These are phyloP conservation scores for Lactuca sativa DNA, from an alignment of 129 eudicot genomes.

Conservation along the genomic window DNA sequence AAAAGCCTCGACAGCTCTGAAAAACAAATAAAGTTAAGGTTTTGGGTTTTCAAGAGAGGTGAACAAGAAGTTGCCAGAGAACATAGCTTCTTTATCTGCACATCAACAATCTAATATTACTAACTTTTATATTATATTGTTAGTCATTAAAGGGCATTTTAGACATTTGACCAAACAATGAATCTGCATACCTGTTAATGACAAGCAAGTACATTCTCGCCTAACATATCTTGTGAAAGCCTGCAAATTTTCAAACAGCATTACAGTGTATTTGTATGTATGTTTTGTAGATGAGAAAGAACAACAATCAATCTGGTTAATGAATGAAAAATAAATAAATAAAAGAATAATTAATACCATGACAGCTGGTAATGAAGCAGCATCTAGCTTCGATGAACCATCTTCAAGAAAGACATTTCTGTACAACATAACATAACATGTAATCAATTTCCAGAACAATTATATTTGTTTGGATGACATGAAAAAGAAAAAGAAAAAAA, in stretches of 20 bases:
- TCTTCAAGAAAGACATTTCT: slow-evolving; percentile 89
- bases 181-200: slow-evolving; percentile 65
- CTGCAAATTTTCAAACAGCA: slow-evolving; percentile 34
- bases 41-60: slow-evolving; percentile 49
- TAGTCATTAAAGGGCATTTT: background rate
- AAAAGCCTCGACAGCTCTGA: slow-evolving; percentile 1
- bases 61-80: slow-evolving; percentile 89
- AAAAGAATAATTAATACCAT: slow-evolving; percentile 43
- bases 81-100: slow-evolving; percentile 87
- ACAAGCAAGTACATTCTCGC: slow-evolving; percentile 63
- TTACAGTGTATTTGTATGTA: too few species aligned
- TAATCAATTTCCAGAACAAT: background rate
- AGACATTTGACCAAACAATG: slow-evolving; percentile 3
- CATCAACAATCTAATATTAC: slow-evolving; percentile 8
- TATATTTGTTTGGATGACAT: too few species aligned
- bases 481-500: slow-evolving; percentile 3
- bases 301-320: background rate
- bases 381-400: slow-evolving; percentile 56
- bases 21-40: slow-evolving; percentile 5
- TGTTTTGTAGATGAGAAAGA: background rate
- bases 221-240: slow-evolving; percentile 89
- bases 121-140: background rate
- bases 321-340: background rate
- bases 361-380: slow-evolving; percentile 57
- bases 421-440: slow-evolving; percentile 11